Conservation (phyloP, 163 green algal genomes). For the Scenedesmus sp. region DNA sequence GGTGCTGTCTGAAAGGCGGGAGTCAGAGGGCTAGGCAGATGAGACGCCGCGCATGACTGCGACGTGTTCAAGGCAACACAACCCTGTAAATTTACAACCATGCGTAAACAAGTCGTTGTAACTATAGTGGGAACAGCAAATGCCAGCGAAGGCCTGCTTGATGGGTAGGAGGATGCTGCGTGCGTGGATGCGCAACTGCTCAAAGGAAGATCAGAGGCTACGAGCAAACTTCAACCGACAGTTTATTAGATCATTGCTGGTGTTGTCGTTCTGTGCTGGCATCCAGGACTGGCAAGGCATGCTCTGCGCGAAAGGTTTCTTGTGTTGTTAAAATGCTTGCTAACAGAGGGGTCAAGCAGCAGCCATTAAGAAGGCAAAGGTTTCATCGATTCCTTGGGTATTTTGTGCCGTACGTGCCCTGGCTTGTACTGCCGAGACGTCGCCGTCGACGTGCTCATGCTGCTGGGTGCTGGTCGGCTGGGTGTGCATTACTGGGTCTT, state of each 20-base stretch:
- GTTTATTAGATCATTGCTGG: too few species aligned
- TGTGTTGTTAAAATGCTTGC: neutral
- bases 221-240: too few species aligned
- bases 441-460: neutral
- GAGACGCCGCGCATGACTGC: neutral
- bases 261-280: neutral
- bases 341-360: neutral
- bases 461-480: neutral
- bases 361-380: neutral
- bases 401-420: neutral
- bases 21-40: neutral
- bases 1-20: neutral
- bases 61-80: neutral
- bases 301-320: neutral
- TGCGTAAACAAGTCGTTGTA: neutral
- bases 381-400: neutral
- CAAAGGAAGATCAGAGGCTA: neutral
- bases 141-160: neutral
- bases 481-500: neutral
- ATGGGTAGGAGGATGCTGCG: neutral
- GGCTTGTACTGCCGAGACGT: neutral
- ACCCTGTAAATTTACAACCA: neutral
- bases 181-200: slow-evolving; percentile 3
- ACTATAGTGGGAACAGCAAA: neutral
- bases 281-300: neutral